A percentile compares a stretch with the other conserved stretches of the same genome.
Conservation (phyloP, 2,329 filamentous ascomycete species). For the Aureobasidium leucospermi region DNA sequence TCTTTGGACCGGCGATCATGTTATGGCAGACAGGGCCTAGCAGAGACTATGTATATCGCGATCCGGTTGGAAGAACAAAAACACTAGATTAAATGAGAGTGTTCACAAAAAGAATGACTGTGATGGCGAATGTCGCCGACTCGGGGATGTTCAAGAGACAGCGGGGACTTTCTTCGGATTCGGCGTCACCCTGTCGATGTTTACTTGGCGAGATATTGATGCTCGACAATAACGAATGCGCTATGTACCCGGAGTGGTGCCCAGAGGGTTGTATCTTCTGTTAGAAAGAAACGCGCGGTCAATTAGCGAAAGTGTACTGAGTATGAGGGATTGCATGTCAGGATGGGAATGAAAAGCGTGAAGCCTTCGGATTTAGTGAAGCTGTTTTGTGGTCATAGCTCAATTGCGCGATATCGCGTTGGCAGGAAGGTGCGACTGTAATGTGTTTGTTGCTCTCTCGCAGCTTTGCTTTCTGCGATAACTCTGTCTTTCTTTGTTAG, state of each 20-base stretch:
- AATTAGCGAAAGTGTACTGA: too few relatives aligned
- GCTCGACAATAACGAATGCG: too few relatives aligned
- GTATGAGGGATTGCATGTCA: too few relatives aligned
- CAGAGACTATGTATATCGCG: not conserved
- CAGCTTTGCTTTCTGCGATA: not conserved
- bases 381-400: not conserved
- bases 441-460: not conserved
- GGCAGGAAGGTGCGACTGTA: not conserved
- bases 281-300: not conserved
- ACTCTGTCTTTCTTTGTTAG: too few relatives aligned
- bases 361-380: too few relatives aligned
- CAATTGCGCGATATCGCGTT: not conserved
- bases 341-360: too few relatives aligned
- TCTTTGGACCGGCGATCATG: not conserved
- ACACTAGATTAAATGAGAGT: not conserved
- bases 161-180: not conserved
- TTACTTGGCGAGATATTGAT: too few relatives aligned
- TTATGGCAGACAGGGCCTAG: not conserved
- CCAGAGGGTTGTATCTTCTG: not conserved
- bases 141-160: not conserved
- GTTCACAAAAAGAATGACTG: not conserved
- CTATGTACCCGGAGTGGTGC: too few relatives aligned
- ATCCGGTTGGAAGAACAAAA: not conserved
- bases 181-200: not conserved
- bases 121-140: constrained; percentile 6